phyloP scores from a whole-genome alignment of 2,329 filamentous ascomycete genomes.

The Hypoxylon sp. region DNA sequence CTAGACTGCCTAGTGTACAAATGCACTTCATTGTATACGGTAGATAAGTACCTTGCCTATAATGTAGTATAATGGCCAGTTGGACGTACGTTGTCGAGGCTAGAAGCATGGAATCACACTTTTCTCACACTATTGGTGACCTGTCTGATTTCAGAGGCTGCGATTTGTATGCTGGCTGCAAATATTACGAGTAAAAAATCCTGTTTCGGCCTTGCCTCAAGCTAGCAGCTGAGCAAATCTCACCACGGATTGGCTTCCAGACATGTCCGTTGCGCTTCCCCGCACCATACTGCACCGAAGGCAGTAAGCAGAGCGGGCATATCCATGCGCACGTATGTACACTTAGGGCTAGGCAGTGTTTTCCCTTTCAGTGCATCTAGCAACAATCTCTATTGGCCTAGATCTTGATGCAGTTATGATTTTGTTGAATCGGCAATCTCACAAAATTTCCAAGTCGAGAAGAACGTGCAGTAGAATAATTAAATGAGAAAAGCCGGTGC shows the following conservation, averaged over 20 bases:
- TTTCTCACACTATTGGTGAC: slow-evolving; percentile 27
- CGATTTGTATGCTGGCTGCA: slow-evolving; percentile 24
- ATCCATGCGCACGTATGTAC: slow-evolving; percentile 20
- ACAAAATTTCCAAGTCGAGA: slow-evolving; percentile 5
- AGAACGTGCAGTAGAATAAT: slow-evolving; percentile 5
- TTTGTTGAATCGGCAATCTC: slow-evolving; percentile 18
- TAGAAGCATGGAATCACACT: slow-evolving; percentile 7
- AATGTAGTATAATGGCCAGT: slow-evolving; percentile 18
- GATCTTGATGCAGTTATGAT: slow-evolving; percentile 3
- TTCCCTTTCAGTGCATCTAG: slow-evolving; percentile 2
- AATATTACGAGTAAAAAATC: slow-evolving; percentile 31
- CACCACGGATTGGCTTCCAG: slow-evolving; percentile 25
- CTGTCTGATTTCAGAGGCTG: slow-evolving; percentile 22
- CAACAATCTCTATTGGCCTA: slow-evolving; percentile 9
- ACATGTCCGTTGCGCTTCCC: slow-evolving; percentile 35
- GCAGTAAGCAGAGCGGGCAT: slow-evolving; percentile 24
- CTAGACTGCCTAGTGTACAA: not conserved
- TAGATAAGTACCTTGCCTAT: not conserved
- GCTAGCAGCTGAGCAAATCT: slow-evolving; percentile 40
- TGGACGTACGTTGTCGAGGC: slow-evolving; percentile 21
- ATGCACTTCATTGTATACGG: slow-evolving; percentile 6
- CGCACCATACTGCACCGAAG: slow-evolving; percentile 25
- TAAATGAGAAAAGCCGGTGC: slow-evolving; percentile 9
- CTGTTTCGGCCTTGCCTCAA: slow-evolving; percentile 33
- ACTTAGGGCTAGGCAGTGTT: not conserved